Base-by-base conservation (phyloP, 805 yeast genomes). In the Lachancea lanzarotensis region DNA sequence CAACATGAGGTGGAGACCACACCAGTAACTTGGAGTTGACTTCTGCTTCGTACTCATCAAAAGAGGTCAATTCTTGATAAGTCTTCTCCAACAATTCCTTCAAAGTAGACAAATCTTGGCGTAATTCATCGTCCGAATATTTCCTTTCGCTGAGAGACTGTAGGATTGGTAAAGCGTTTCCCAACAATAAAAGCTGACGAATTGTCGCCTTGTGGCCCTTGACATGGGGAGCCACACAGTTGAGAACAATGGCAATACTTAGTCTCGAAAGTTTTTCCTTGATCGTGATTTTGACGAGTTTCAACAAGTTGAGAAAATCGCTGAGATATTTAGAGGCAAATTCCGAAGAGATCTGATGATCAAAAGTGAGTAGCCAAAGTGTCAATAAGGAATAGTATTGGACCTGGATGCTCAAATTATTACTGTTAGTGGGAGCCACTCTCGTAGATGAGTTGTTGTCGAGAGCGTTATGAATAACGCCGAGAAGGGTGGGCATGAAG, bases 1-100 rank as follows among this genome's bases (percentile, higher is more conserved):
- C 84, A 57, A 80, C 78, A 68, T 93, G 98, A 18, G 95, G 89
- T 43, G 98, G 98, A 2, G 95, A 82, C 84, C 95, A 87, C 51
- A 78, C 76, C 58, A 93, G 76, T 47, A 76, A 74, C 48, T 85
- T 84, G 46, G 90, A 79, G 49, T 80, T 82, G 50, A 93, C 74
- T 67, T 93, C 98, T 39, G 87, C 79, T 56, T 77, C 72, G 63
- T 91, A 93, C 63, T 90, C 96, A 59, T 93, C 98, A 63, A 91
- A 86, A 1, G 95, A 88, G 3, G 97, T 83, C 70, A 93, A 76
- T 53, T 78, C 79, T 40, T 81, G 76, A 49, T 83, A 89, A 40
- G 87, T 82, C 25, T 79, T 84, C 50, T 79, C 79, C 52, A 91
- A 74, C n/a, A 71, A 70, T 30, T 72, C 78, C 46, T 73, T 68